Conservation (phyloP, 140 eudicot species). For the Stevia rebaudiana region DNA sequence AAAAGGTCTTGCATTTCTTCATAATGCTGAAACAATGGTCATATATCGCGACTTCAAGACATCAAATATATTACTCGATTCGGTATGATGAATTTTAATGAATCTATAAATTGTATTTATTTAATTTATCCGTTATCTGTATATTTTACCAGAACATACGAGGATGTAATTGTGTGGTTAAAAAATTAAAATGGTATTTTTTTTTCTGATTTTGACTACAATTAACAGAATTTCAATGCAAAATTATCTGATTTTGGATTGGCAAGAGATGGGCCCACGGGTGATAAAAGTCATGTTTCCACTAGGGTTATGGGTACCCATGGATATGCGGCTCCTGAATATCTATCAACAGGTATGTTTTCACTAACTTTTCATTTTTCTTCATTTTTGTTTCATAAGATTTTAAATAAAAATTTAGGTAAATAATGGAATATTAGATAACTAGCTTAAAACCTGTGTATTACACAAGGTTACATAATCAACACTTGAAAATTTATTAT, state of each 20-base stretch:
- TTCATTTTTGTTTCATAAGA: not conserved
- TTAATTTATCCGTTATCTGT: not conserved
- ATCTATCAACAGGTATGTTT: slow-evolving; percentile 74
- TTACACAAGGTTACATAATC: too few species aligned
- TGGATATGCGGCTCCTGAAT: slow-evolving; percentile 99
- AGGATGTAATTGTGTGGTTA: not conserved
- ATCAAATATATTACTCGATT: slow-evolving; percentile 77
- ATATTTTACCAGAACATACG: not conserved
- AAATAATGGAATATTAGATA: too few species aligned
- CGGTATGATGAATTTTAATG: slow-evolving; percentile 33
- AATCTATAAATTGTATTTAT: not conserved
- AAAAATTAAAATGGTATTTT: not conserved
- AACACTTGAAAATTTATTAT: too few species aligned
- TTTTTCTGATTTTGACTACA: slow-evolving; percentile 6
- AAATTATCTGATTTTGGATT: slow-evolving; percentile 95
- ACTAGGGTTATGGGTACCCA: slow-evolving; percentile 93
- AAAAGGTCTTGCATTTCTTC: slow-evolving; percentile 85
- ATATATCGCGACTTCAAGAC: slow-evolving; percentile 89
- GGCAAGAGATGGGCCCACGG: slow-evolving; percentile 97
- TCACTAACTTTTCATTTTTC: not conserved
- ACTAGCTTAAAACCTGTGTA: too few species aligned
- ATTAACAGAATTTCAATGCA: slow-evolving; percentile 75
- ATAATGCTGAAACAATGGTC: slow-evolving; percentile 57
- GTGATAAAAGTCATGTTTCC: slow-evolving; percentile 90
- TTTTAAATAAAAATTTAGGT: too few species aligned